phyloP scores from a whole-genome alignment of 2,329 filamentous ascomycete species.

The Cladosporium phlei region DNA sequence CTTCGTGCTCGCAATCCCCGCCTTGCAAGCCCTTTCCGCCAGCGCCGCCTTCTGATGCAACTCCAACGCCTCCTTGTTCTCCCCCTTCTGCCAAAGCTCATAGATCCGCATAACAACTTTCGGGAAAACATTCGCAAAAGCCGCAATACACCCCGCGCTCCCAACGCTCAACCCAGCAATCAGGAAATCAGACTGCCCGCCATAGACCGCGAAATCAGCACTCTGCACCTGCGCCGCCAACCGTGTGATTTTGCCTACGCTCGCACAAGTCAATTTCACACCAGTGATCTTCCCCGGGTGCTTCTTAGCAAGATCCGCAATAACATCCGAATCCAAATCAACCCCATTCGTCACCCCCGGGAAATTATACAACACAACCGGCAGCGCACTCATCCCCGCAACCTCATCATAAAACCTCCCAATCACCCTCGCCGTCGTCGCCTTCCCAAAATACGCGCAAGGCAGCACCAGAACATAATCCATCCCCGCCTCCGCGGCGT shows the following conservation, averaged over 20 bases:
- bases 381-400: conserved; percentile 56
- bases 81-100: conserved; percentile 52
- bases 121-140: conserved; percentile 53
- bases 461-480: conserved; percentile 42
- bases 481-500: conserved; percentile 39
- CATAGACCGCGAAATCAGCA: conserved; percentile 61
- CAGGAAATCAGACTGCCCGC: conserved; percentile 69
- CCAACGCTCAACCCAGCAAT: conserved; percentile 52
- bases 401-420: conserved; percentile 44
- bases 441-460: conserved; percentile 43
- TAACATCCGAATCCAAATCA: conserved; percentile 63
- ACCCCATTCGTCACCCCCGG: conserved; percentile 63
- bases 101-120: conserved; percentile 54
- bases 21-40: conserved; percentile 60
- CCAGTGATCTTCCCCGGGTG: conserved; percentile 61
- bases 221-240: conserved; percentile 49
- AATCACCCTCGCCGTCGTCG: conserved; percentile 39
- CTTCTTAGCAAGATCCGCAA: conserved; percentile 49
- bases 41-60: conserved; percentile 57
- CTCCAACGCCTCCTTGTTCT: conserved; percentile 51
- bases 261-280: conserved; percentile 69
- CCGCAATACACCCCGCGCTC: conserved; percentile 52
- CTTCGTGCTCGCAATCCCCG: conserved; percentile 61
- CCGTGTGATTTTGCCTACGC: conserved; percentile 66
- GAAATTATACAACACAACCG: conserved; percentile 69